phyloP scores from a whole-genome alignment of 768 basidiomycete genomes.

The Naganishia antarctica region DNA sequence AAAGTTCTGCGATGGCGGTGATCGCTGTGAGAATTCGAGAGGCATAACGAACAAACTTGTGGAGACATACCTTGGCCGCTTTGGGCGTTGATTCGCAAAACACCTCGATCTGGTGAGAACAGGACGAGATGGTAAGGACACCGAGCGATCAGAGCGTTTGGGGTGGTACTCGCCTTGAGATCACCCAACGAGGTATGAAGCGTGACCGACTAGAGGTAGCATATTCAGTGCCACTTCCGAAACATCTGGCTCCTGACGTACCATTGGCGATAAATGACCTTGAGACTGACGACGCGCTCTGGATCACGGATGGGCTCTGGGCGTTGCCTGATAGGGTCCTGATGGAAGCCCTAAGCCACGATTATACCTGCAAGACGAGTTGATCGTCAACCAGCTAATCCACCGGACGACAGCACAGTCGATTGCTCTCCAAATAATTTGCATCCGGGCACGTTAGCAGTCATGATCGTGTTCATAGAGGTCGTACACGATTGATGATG shows the following conservation, averaged over 20 bases:
- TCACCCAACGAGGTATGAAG: constrained; percentile 91
- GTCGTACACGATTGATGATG: no score
- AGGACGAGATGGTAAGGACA: neutral
- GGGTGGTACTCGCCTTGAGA: constrained; percentile 64
- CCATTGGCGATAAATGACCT: no score
- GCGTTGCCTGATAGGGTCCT: no score
- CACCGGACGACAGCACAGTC: neutral
- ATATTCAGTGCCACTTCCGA: no score
- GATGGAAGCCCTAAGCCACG: no score
- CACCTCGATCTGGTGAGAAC: constrained; percentile 68
- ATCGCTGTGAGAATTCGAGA: neutral
- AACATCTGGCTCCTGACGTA: no score
- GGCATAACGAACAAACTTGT: neutral
- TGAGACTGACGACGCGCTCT: no score
- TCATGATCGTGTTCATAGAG: no score
- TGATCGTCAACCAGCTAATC: no score
- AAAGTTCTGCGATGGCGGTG: constrained; percentile 67
- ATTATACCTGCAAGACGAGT: no score
- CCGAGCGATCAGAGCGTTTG: neutral
- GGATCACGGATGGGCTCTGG: no score
- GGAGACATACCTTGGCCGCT: constrained; percentile 69
- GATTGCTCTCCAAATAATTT: neutral
- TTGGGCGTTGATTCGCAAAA: constrained; percentile 97
- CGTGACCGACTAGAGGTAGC: constrained; percentile 73
- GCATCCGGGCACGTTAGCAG: neutral